A percentile compares a stretch with the other conserved stretches of the same genome.
phyloP scores from a whole-genome alignment of 352 stramenopile genomes.

The Phytophthora nicotianae region DNA sequence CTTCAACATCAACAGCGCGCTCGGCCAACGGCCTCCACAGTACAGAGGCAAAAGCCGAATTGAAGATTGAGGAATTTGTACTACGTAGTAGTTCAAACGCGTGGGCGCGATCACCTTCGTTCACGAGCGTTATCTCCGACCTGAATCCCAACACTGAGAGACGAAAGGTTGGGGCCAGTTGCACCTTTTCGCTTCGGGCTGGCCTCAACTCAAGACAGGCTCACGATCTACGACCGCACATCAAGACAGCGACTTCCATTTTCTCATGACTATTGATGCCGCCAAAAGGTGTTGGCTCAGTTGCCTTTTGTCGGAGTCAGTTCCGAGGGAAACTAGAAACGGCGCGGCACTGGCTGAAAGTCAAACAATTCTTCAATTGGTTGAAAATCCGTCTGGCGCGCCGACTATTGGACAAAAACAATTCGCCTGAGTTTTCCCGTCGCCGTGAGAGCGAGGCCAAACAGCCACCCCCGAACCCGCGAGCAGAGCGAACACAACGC shows the following conservation, averaged over 20 bases:
- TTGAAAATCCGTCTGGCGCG: background rate
- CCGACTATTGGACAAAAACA: conserved; percentile 23
- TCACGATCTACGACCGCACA: background rate
- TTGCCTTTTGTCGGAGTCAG: conserved; percentile 19
- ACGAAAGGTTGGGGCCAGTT: conserved; percentile 19
- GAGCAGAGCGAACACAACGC: conserved; percentile 32
- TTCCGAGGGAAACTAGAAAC: conserved; percentile 18
- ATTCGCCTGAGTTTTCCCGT: conserved; percentile 33
- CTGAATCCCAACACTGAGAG: background rate
- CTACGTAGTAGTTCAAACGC: background rate
- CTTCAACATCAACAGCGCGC: conserved; percentile 24
- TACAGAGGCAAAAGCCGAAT: background rate
- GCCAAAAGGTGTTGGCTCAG: background rate
- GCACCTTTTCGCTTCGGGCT: background rate
- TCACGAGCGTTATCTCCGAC: background rate
- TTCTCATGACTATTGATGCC: conserved; percentile 2
- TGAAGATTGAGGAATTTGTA: background rate
- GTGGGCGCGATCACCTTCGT: background rate
- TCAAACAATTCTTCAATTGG: conserved; percentile 3
- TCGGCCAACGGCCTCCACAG: background rate
- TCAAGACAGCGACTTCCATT: conserved; percentile 5
- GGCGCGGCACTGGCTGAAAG: conserved; percentile 26
- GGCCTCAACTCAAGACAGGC: conserved; percentile 16
- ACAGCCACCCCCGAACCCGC: conserved; percentile 18
- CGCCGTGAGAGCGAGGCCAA: conserved; percentile 29